Base-by-base conservation (phyloP, 2,329 filamentous ascomycete genomes). In the Dendrostoma leiphaemia region DNA sequence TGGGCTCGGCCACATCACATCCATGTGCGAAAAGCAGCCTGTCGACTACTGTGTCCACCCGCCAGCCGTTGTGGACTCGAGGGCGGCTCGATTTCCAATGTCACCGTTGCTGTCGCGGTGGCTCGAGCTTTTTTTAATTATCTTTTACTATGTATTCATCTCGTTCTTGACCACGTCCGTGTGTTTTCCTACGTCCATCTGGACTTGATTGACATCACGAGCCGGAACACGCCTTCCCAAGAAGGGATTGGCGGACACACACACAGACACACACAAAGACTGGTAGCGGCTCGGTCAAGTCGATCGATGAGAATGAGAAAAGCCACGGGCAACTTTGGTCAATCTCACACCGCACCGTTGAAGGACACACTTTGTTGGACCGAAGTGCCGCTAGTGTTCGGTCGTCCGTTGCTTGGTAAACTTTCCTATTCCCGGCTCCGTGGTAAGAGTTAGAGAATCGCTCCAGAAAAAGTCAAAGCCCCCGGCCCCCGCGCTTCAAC, bases 381-480 rank as follows among this genome's bases (percentile, higher is more conserved):
- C 43, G 12, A n/a, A 13, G 23, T 23, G 1, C 10, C 13, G 28
- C 28, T 34, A 46, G 43, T 32, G 43, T 28, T 34, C 29, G 17
- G 43, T 28, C 43, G 17, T 31, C 17, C 28, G 17, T 15, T 24
- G 17, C 48, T 35, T 48, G 38, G 35, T 48, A 48, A 48, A 48
- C 43, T 32, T 35, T 52, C 31, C 37, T 45, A 48, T 56, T 48
- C 31, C 53, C 37, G 49, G 51, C 51, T 53, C 44, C 50, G 38
- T 44, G 38, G 49, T 43, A 46, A 51, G 48, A 28, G 41, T 44
- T 44, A 53, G 44, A 53, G 19, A 32, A 43, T n/a, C 29, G 31
- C 31, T 23, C 43, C 29, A 52, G 44, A 35, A 53, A 54, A 37
- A 48, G 49, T 43, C 48, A 52, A 56, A 23, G 17, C 35, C 35